Conservation (phyloP, 495 filamentous ascomycete species). For the Neurospora africana region DNA sequence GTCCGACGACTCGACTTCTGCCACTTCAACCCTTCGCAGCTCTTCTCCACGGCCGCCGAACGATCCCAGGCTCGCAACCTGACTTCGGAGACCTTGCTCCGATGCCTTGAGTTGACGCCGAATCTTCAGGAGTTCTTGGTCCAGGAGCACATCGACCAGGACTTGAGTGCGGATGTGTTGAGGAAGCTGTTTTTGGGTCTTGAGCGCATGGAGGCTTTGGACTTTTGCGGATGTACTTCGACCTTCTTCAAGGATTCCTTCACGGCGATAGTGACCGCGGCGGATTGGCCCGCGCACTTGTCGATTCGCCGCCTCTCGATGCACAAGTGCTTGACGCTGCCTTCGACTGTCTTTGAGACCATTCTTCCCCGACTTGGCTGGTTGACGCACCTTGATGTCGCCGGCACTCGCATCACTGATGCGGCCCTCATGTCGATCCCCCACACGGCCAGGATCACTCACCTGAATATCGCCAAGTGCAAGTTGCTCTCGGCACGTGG, state of each 20-base stretch:
- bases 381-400: constrained; percentile 72
- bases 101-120: constrained; percentile 66
- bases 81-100: constrained; percentile 63
- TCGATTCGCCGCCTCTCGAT: constrained; percentile 61
- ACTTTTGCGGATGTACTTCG: constrained; percentile 75
- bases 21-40: constrained; percentile 74
- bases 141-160: constrained; percentile 77
- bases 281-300: constrained; percentile 39
- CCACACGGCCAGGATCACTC: constrained; percentile 59
- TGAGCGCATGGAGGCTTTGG: constrained; percentile 57
- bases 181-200: constrained; percentile 65
- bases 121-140: constrained; percentile 71
- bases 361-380: constrained; percentile 59
- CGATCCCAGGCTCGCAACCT: constrained; percentile 72
- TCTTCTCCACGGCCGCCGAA: constrained; percentile 72
- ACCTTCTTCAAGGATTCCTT: constrained; percentile 54
- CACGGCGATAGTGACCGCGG: constrained; percentile 21
- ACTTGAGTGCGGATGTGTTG: constrained; percentile 58
- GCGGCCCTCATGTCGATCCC: constrained; percentile 63
- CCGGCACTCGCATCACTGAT: constrained; percentile 69
- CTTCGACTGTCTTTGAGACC: constrained; percentile 54
- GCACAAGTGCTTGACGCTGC: constrained; percentile 72
- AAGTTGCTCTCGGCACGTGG: constrained; percentile 53
- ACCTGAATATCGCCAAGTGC: constrained; percentile 73
- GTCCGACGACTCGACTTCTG: constrained; percentile 79